These are phyloP conservation scores for Kluyveromyces nonfermentans DNA, from an alignment of 805 yeast species.

Conservation along the genomic window DNA sequence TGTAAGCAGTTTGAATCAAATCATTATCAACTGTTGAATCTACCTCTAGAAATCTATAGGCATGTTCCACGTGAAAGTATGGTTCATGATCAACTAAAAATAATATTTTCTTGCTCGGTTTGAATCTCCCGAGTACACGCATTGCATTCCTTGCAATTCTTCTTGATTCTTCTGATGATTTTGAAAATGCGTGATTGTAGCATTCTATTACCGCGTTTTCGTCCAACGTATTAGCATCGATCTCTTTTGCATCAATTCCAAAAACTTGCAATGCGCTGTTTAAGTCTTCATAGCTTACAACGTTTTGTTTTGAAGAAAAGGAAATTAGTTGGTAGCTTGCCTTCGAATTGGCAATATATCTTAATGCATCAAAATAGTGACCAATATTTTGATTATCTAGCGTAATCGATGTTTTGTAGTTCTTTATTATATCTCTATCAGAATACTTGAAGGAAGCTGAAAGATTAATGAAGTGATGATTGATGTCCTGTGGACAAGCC, in stretches of 20 bases:
- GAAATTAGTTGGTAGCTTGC: conserved; percentile 39
- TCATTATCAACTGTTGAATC: conserved; percentile 53
- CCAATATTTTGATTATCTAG: conserved; percentile 40
- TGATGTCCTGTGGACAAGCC: conserved; percentile 13
- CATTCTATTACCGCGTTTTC: conserved; percentile 28
- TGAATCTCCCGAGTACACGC: conserved; percentile 30
- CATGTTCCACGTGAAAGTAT: conserved; percentile 33
- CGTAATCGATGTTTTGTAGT: conserved; percentile 34
- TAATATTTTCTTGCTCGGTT: conserved; percentile 30
- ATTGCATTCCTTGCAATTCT: conserved; percentile 33
- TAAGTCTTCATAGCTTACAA: conserved; percentile 42
- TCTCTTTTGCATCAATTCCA: conserved; percentile 25
- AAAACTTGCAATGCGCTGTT: conserved; percentile 31
- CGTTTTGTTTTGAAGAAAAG: conserved; percentile 42
- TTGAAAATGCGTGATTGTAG: conserved; percentile 24
- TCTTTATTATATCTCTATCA: conserved; percentile 38
- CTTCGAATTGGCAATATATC: conserved; percentile 39
- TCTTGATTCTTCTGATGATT: conserved; percentile 9
- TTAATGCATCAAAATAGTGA: conserved; percentile 49
- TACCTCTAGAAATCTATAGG: conserved; percentile 44
- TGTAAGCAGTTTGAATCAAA: conserved; percentile 65
- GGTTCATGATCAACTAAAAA: conserved; percentile 40
- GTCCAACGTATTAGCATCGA: conserved; percentile 11
- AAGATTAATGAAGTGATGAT: conserved; percentile 34
- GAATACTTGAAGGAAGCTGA: conserved; percentile 41